Conservation (phyloP, 495 filamentous ascomycete genomes). For the Glonium stellatum region DNA sequence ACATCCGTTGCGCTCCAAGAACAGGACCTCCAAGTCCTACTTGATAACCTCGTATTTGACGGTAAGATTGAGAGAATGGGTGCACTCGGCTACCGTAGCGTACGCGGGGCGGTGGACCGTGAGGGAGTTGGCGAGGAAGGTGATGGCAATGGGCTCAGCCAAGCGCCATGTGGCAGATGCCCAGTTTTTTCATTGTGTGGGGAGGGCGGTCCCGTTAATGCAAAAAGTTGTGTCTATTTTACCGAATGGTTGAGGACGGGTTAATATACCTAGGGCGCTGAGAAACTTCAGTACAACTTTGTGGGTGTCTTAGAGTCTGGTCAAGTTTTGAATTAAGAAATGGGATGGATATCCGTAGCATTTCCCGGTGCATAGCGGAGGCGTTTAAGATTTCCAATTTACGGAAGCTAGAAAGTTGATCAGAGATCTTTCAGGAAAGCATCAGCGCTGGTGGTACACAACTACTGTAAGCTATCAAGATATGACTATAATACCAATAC, state of each 20-base stretch:
- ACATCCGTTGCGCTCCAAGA: constrained; percentile 54
- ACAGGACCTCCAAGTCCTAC: constrained; percentile 68
- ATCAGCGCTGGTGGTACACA: no score
- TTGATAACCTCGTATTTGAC: constrained; percentile 82
- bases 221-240: constrained; percentile 87
- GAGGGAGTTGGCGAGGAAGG: constrained; percentile 21
- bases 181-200: constrained; percentile 91
- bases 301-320: no score
- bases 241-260: constrained; percentile 58
- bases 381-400: no score
- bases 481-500: no score
- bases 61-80: constrained; percentile 54
- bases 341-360: no score
- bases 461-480: no score
- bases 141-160: constrained; percentile 61
- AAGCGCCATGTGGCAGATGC: constrained; percentile 84
- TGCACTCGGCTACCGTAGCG: constrained; percentile 17
- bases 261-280: background rate
- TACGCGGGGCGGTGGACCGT: background rate
- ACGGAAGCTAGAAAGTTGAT: no score
- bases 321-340: no score
- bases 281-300: no score
- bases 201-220: constrained; percentile 79
- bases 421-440: no score
- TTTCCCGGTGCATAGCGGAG: no score